Percentiles rank a stretch among this genome's conserved stretches.
Evolutionary conservation across 805 yeast genomes (phyloP).

Genomic region (Wickerhamomyces queroliae): DNA sequence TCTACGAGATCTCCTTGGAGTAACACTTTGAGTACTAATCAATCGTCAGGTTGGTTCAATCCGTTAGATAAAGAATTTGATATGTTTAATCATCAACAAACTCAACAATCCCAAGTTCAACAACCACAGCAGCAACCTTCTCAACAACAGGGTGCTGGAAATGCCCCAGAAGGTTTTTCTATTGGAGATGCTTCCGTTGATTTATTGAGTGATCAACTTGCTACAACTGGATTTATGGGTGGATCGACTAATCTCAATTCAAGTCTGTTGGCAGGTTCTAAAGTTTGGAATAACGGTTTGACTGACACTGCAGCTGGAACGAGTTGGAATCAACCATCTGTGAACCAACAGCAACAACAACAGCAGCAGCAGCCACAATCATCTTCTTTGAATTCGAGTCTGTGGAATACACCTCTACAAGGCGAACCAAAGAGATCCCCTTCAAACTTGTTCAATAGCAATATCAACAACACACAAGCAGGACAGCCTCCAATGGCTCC

Average conservation of each 20-base stretch:
- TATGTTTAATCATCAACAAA: not conserved
- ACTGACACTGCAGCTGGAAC: not conserved
- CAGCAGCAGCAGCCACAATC: too few relatives aligned
- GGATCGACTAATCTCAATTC: not conserved
- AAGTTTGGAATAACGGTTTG: constrained; percentile 1
- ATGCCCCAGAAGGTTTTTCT: not conserved
- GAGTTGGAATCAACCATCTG: not conserved
- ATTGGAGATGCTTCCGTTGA: constrained; percentile 2
- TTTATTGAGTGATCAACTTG: not conserved
- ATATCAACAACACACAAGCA: not conserved
- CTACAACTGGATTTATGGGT: constrained; percentile 1
- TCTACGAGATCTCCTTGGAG: not conserved
- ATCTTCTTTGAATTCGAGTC: not conserved
- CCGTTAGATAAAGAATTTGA: constrained; percentile 1
- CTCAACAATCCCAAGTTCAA: not conserved
- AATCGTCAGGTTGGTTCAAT: not conserved
- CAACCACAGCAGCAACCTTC: constrained; percentile 1
- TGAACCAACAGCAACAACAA: not conserved
- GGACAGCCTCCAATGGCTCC: not conserved
- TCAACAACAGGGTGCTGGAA: not conserved
- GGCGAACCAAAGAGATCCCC: not conserved
- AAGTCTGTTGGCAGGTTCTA: constrained; percentile 1
- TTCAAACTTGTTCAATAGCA: not conserved
- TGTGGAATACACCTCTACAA: not conserved
- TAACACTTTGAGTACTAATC: not conserved